Base-by-base conservation (phyloP, 2,329 filamentous ascomycete genomes). In the Talaromyces funiculosus region DNA sequence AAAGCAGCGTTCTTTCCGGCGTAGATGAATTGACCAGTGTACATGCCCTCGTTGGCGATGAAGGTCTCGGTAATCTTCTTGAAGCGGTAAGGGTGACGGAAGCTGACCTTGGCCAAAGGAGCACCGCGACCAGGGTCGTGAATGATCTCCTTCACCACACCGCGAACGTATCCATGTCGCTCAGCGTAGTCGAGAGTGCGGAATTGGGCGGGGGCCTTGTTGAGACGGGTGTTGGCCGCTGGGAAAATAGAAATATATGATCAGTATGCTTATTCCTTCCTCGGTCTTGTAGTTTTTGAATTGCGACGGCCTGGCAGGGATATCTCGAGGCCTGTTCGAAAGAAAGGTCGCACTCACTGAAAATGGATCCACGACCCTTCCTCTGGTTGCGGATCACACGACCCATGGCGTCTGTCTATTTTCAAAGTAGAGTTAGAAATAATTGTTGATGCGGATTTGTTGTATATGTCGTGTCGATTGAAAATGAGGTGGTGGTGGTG, bases 31-130 rank as follows among this genome's bases (percentile, higher is more conserved):
- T 99, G 94, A 79, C 94, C 94, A 71, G 94, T 97, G 90, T 97
- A 99, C 92, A 97, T 97, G 84, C 94, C 94, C 86, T 97, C 94
- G 84, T 97, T 99, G 82, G 94, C 94, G 78, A 99, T 99, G 89
- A 99, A 97, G 72, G 94, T 99, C 89, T 99, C 92, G 80, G 89
- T 93, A 80, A 92, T 84, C 79, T 92, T 88, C 88, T 96, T 96
- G 90, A 90, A 97, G 81, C 88, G 87, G 89, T 99, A 99, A 74
- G 94, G 92, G 82, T 96, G 90, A 75, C 94, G 92, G 90, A 99
- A 99, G 73, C 86, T 83, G 76, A 99, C 92, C 82, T 90, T 91
- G 79, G 94, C 94, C 77, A 99, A 90, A 73, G 94, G 94, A 81
- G 95, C 92, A 84, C 94, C 94, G 83, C 94, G 92, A 80, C 94